Evolutionary conservation across 495 filamentous ascomycete genomes (phyloP), one percentile per base, ranked within the genome.

Genomic region (Podospora conica): DNA sequence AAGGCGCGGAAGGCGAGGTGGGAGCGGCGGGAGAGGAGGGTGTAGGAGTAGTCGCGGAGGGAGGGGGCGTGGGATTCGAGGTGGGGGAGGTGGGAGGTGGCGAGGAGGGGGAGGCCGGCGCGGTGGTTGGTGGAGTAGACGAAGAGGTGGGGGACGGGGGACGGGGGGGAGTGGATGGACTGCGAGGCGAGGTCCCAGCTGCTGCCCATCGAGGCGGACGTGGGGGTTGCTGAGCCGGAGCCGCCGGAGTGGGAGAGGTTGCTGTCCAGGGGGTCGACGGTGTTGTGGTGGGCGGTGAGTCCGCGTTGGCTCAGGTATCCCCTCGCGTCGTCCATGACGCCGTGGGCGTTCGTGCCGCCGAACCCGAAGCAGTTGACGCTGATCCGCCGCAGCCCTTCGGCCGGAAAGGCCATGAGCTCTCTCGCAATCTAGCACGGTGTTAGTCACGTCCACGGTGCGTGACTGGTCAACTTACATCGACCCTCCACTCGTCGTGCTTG

Each of bases 71-170:
- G 28, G 12, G 22, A 22, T 3, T 65, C 64, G 25, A 74, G 64
- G 54, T 72, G 68, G n/a, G 66, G 55, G 29, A 56, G 57, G 23
- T 72, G 65, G 0, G 70, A 65, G 2, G 60, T 28, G n/a, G 70
- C 27, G 60, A 73, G 58, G n/a, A 24, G 40, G 29, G 63, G 60
- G 20, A 74, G 58, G 18, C 68, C 69, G 21, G 66, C 55, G 27
- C 69, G 69, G 28, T 74, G 68, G 20, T 74, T 64, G 7, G 70
- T 68, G 11, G 72, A 74, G 54, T 69, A 70, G 10, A 63, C 59
- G n/a, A 74, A 54, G 3, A 74, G 33, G 9, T 62, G 33, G 3
- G 64, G 57, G 20, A 11, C 53, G 25, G 21, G 9, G 7, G 48
- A 9, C 9, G 33, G 55, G 15, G 28, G 33, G 62, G 20, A 20